These are phyloP conservation scores for Melastoma candidum DNA, from an alignment of 441 rosid species.

Conservation along the genomic window DNA sequence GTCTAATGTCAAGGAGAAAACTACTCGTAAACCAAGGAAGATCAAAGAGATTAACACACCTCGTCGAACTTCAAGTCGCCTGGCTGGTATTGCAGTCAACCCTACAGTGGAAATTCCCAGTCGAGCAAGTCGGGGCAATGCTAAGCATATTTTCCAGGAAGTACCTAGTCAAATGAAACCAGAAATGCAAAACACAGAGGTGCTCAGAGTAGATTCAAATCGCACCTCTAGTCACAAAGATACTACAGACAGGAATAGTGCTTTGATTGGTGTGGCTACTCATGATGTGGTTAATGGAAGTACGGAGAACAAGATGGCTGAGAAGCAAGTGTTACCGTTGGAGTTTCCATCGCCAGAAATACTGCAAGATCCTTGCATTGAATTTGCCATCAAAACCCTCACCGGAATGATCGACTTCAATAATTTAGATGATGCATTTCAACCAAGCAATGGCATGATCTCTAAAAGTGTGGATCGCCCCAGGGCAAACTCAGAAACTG, in stretches of 20 bases:
- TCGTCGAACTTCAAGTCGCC: conserved; percentile 74
- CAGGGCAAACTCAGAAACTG: conserved; percentile 13
- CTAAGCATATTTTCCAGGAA: conserved; percentile 15
- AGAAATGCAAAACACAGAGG: conserved; percentile 10
- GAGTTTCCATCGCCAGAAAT: conserved; percentile 62
- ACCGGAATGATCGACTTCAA: conserved; percentile 49
- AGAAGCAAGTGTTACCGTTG: conserved; percentile 20
- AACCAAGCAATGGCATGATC: conserved; percentile 24
- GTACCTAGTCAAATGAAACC: conserved; percentile 15
- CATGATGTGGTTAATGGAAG: conserved; percentile 13
- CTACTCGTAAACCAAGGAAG: conserved; percentile 18
- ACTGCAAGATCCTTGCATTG: conserved; percentile 94
- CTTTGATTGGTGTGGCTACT: conserved; percentile 13
- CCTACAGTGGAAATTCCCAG: conserved; percentile 48
- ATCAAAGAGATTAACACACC: conserved; percentile 27
- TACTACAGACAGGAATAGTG: conserved; percentile 16
- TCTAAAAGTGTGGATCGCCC: conserved; percentile 8
- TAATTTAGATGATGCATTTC: conserved; percentile 24
- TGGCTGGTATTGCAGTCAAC: conserved; percentile 74
- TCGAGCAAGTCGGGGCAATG: conserved; percentile 27
- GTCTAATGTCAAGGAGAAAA: conserved; percentile 3
- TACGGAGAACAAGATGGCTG: conserved; percentile 16
- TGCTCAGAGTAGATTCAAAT: conserved; percentile 13
- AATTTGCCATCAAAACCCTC: conserved; percentile 89
- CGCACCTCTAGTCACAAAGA: conserved; percentile 8